These are phyloP conservation scores for Podaxis sp. DNA, from an alignment of 768 basidiomycete genomes.

Conservation along the genomic window DNA sequence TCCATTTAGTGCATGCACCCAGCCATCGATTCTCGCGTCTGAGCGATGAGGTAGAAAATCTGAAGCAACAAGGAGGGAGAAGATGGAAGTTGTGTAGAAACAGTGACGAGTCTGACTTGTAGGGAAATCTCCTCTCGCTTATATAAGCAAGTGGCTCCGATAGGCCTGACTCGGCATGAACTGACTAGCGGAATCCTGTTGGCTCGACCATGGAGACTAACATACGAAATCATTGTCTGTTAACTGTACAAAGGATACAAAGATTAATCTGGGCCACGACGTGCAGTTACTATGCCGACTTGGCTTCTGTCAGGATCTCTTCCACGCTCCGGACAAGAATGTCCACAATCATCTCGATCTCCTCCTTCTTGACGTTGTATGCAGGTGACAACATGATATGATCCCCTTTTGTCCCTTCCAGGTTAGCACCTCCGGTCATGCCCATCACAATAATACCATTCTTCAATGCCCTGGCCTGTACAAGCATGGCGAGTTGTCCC, in stretches of 20 bases:
- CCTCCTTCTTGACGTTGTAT: slow-evolving; percentile 70
- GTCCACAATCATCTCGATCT: slow-evolving; percentile 68
- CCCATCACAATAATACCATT: slow-evolving; percentile 75
- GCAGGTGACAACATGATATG: slow-evolving; percentile 77
- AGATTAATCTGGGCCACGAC: slow-evolving; percentile 3
- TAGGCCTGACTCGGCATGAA: slow-evolving; percentile 12
- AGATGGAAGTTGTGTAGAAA: slow-evolving; percentile 29
- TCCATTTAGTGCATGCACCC: slow-evolving; percentile 90
- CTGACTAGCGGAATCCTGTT: neutral
- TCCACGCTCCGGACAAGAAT: slow-evolving; percentile 68
- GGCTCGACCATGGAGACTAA: neutral
- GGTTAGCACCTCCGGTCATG: slow-evolving; percentile 64
- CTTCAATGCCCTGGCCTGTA: slow-evolving; percentile 68
- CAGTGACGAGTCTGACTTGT: slow-evolving; percentile 29
- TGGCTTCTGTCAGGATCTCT: slow-evolving; percentile 49
- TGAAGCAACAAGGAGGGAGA: slow-evolving; percentile 28
- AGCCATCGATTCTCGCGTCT: slow-evolving; percentile 74
- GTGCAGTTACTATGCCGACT: slow-evolving; percentile 15
- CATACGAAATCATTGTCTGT: neutral
- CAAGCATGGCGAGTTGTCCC: slow-evolving; percentile 61
- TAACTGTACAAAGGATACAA: slow-evolving; percentile 14
- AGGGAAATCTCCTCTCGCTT: slow-evolving; percentile 38
- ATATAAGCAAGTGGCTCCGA: slow-evolving; percentile 37
- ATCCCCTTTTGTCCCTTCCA: slow-evolving; percentile 72
- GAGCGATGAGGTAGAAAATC: slow-evolving; percentile 32